Percentiles rank a stretch among this genome's conserved stretches.
These are phyloP conservation scores for Striga asiatica DNA, from an alignment of 257 asterid species.

Conservation along the genomic window DNA sequence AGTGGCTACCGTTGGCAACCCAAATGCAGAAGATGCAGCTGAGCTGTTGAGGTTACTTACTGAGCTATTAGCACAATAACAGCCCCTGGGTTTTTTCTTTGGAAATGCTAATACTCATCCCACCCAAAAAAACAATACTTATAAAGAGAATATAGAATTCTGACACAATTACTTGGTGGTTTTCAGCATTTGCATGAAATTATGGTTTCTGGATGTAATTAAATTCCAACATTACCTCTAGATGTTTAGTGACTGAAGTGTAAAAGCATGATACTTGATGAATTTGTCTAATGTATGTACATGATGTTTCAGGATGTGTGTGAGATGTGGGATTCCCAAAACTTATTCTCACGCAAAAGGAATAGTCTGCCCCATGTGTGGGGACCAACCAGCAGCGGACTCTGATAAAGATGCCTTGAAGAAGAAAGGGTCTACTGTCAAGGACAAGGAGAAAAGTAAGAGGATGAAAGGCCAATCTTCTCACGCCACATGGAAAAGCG, in stretches of 20 bases:
- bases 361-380: constrained; percentile 73
- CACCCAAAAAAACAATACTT: not conserved
- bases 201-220: not conserved
- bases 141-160: no score
- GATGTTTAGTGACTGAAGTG: not conserved
- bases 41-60: constrained; percentile 61
- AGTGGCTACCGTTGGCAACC: constrained; percentile 47
- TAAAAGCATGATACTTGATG: not conserved
- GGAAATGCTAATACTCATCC: not conserved
- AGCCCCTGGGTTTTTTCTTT: not conserved
- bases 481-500: constrained; percentile 95
- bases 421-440: constrained; percentile 65
- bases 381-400: constrained; percentile 51
- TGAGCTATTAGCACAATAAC: not conserved
- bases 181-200: not conserved
- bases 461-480: constrained; percentile 97
- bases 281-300: not conserved
- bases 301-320: constrained; percentile 54
- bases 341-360: constrained; percentile 58
- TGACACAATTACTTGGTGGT: not conserved
- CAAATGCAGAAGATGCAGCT: constrained; percentile 73
- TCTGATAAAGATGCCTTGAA: constrained; percentile 36
- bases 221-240: not conserved
- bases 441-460: constrained; percentile 89
- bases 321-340: constrained; percentile 76